Evolutionary conservation across 495 filamentous ascomycete genomes (phyloP).

Genomic region (Monascus purpureus): DNA sequence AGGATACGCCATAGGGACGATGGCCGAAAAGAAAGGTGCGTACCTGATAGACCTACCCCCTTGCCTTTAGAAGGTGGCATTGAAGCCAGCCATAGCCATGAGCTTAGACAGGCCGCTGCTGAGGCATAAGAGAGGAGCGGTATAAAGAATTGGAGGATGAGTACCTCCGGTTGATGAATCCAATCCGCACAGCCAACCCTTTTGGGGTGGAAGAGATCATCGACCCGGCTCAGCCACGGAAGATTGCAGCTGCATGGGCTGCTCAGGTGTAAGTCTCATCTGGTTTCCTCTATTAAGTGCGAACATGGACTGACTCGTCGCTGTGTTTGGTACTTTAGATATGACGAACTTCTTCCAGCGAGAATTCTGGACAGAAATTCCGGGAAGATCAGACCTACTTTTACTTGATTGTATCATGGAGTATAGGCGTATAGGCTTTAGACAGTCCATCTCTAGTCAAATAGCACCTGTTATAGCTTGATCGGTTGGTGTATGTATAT

Average conservation of each 20-base stretch:
- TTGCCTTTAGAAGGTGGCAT: conserved; percentile 48
- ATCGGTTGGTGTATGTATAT: no score
- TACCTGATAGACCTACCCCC: conserved; percentile 41
- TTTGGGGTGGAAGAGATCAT: conserved; percentile 53
- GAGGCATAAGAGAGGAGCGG: conserved; percentile 28
- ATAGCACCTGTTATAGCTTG: no score
- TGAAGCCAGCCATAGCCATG: conserved; percentile 44
- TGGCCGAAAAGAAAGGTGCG: not conserved
- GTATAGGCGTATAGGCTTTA: no score
- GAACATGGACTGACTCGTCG: not conserved
- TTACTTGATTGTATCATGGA: no score
- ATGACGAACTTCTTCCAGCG: not conserved
- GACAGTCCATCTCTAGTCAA: no score
- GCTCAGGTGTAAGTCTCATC: not conserved
- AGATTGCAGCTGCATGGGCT: not conserved
- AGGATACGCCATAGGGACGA: conserved; percentile 1
- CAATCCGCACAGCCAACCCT: conserved; percentile 47
- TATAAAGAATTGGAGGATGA: conserved; percentile 43
- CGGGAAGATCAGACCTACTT: not conserved
- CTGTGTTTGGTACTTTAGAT: not conserved
- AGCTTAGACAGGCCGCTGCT: conserved; percentile 41
- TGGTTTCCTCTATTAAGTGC: not conserved
- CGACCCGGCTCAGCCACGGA: conserved; percentile 24
- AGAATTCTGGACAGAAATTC: not conserved
- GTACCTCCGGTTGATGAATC: conserved; percentile 47